Evolutionary conservation across 2,329 filamentous ascomycete genomes (phyloP).

Genomic region (Fusarium euwallaceae): DNA sequence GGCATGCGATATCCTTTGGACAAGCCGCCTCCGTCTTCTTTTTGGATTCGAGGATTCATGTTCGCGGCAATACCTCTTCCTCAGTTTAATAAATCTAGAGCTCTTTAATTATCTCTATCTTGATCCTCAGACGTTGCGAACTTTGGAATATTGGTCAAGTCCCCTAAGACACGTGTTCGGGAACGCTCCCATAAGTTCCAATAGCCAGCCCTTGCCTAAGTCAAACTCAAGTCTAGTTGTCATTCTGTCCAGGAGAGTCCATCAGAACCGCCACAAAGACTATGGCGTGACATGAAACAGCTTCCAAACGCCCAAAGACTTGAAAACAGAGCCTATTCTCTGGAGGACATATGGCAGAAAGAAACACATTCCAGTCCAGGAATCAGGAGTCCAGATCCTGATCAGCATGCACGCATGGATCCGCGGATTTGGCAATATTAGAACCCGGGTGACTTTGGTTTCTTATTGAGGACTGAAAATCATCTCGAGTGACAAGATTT

Average conservation of each 20-base stretch:
- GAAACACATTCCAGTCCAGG: not conserved
- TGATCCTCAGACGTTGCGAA: not conserved
- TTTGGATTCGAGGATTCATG: not conserved
- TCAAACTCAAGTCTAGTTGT: not conserved
- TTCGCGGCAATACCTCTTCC: not conserved
- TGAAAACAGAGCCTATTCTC: not conserved
- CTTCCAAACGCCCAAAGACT: not conserved
- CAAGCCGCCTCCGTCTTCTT: not conserved
- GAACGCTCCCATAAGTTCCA: not conserved
- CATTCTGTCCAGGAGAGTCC: not conserved
- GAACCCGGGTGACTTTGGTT: not conserved
- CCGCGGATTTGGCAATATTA: not conserved
- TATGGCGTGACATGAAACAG: not conserved
- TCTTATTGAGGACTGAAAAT: not conserved
- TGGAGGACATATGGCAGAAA: not conserved
- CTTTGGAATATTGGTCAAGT: not conserved
- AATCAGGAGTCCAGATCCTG: not conserved
- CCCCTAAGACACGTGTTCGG: not conserved
- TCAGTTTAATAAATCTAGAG: not conserved
- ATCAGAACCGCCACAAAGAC: not conserved
- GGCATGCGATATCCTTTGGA: not conserved
- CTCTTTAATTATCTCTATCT: not conserved
- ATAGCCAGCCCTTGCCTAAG: not conserved
- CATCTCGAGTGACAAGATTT: not conserved
- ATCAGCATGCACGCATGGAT: not conserved